Evolutionary conservation across 2,329 filamentous ascomycete genomes (phyloP), one percentile per base, ranked within the genome.

Genomic region (Fusarium odoratissimum): DNA sequence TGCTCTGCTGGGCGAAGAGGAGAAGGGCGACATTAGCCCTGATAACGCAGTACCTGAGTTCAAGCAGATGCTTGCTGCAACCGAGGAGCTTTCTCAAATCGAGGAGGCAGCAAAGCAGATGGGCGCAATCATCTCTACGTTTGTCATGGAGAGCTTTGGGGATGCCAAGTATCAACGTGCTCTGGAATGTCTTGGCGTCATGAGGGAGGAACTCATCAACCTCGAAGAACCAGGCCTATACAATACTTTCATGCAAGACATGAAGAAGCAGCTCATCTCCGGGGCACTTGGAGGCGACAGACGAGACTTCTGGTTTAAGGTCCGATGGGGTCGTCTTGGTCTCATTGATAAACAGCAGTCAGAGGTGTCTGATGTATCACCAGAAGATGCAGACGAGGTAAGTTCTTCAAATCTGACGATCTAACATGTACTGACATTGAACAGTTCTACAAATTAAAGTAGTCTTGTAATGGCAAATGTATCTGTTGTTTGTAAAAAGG

Each of bases 21-120:
- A 82, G 68, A 84, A 83, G 61, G 76, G 73, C 9, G 73, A 73
- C n/a, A 86, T 91, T 28, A 85, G 85, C 5, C 80, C 88, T 0
- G 87, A 92, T 14, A 98, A 98, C 72, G 90, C 95, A 3, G 90
- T 98, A 9, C 95, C 96, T 0, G 93, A 95, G 67, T 98, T 97
- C 88, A 97, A 95, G 79, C 94, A 94, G 80, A 88, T 91, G 6
- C 85, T 98, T 21, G 86, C 86, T 3, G 83, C 84, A 3, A 87
- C 92, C 0, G 86, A 89, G 11, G 87, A 91, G 33, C 83, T 92
- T 3, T 83, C 88, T 3, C 86, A 88, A 7, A 88, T 97, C 59
- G 86, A 90, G 67, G 88, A 91, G 23, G 92, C 92, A 2, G 87
- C 91, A 10, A 89, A 91, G 72, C 93, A 97, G 78, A 93, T 98